phyloP scores from a whole-genome alignment of 495 filamentous ascomycete species.

The Jackrogersella minutella region DNA sequence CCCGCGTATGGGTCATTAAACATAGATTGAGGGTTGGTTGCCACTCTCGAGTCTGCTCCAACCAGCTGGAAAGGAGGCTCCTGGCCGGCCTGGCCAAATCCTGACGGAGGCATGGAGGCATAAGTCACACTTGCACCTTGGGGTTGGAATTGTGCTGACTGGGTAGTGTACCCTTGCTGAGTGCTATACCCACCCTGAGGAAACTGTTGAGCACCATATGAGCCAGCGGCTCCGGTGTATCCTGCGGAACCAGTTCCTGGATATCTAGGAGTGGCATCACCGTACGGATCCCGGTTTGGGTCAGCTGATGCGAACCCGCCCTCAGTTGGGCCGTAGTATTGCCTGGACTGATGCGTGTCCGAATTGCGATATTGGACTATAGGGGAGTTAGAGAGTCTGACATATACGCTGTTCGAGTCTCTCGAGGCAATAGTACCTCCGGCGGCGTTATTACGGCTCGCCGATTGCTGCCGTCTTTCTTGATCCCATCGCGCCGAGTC shows the following conservation, averaged over 20 bases:
- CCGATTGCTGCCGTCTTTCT: conserved; percentile 65
- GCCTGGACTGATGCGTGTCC: conserved; percentile 58
- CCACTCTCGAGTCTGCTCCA: conserved; percentile 42
- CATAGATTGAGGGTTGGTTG: conserved; percentile 36
- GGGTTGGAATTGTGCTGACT: conserved; percentile 33
- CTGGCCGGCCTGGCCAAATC: conserved; percentile 44
- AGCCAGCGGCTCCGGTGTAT: conserved; percentile 46
- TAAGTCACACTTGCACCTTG: conserved; percentile 29
- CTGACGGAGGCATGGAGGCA: conserved; percentile 22
- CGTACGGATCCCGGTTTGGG: conserved; percentile 41
- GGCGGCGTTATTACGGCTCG: conserved; percentile 53
- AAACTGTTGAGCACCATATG: conserved; percentile 43
- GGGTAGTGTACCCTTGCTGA: conserved; percentile 43
- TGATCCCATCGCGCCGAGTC: conserved; percentile 84
- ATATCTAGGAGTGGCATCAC: conserved; percentile 46
- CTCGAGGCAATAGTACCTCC: conserved; percentile 66
- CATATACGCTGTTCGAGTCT: conserved; percentile 57
- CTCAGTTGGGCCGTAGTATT: conserved; percentile 59
- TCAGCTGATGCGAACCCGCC: conserved; percentile 34
- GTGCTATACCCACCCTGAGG: conserved; percentile 45
- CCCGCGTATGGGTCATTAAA: conserved; percentile 41
- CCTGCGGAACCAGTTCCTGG: conserved; percentile 48
- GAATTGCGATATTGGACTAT: conserved; percentile 63
- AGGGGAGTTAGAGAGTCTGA: conserved; percentile 67
- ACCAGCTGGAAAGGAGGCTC: conserved; percentile 44